Conservation (phyloP, 306 rosid species). For the Sicyos edulis region DNA sequence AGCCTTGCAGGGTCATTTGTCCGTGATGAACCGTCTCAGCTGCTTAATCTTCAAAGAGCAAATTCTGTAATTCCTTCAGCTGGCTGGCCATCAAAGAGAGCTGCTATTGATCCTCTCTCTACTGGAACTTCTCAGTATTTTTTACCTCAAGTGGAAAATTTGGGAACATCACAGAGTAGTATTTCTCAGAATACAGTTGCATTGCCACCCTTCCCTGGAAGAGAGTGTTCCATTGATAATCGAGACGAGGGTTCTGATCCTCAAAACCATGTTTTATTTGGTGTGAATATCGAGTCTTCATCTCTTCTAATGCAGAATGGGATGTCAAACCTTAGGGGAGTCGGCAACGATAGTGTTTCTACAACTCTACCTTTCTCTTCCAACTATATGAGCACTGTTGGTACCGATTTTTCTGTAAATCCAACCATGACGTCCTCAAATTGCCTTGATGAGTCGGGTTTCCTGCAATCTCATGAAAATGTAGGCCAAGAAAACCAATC, state of each 20-base stretch:
- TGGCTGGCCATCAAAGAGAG: constrained; percentile 75
- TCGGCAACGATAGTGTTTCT: constrained; percentile 41
- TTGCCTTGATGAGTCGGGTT: constrained; percentile 62
- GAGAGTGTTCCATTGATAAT: constrained; percentile 73
- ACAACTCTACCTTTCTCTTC: constrained; percentile 55
- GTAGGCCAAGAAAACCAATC: constrained; percentile 53
- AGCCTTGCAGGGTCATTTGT: constrained; percentile 68
- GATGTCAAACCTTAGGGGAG: constrained; percentile 54
- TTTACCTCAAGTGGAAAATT: constrained; percentile 67
- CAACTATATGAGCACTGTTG: constrained; percentile 54
- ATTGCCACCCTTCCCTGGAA: constrained; percentile 96
- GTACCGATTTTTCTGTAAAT: constrained; percentile 50
- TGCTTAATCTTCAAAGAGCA: constrained; percentile 50
- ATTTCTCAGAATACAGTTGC: constrained; percentile 54
- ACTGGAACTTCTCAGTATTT: constrained; percentile 35
- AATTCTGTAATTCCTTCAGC: constrained; percentile 27
- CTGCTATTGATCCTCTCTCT: constrained; percentile 60
- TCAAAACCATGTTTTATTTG: constrained; percentile 77
- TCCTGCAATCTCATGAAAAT: constrained; percentile 58
- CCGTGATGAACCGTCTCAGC: constrained; percentile 69
- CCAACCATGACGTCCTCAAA: constrained; percentile 50
- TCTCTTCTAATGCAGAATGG: constrained; percentile 76
- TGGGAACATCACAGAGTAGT: constrained; percentile 48
- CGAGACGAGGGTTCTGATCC: constrained; percentile 66
- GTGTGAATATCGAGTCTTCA: constrained; percentile 80